Percentiles rank a stretch among this genome's conserved stretches.
phyloP scores from a whole-genome alignment of 805 yeast genomes.

The Pichia membranifaciens region DNA sequence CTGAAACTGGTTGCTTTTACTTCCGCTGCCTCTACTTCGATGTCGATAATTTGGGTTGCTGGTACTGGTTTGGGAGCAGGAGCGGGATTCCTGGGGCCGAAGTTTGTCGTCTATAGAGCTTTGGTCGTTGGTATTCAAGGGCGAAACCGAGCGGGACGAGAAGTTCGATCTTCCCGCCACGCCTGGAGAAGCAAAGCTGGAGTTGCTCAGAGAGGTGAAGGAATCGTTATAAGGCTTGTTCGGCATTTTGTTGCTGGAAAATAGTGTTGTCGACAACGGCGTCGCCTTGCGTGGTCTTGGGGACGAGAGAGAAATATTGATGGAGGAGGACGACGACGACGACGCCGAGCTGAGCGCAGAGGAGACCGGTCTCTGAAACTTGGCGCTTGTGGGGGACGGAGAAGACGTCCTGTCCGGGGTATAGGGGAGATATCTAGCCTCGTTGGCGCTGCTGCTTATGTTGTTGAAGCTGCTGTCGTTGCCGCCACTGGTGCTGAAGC shows the following conservation, averaged over 20 bases:
- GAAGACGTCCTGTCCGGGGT: conserved; percentile 2
- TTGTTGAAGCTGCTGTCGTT: no score
- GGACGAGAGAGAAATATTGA: background rate
- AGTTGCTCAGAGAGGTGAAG: background rate
- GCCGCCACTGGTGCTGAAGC: no score
- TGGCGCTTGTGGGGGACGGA: conserved; percentile 7
- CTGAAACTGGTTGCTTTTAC: background rate
- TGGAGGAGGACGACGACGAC: background rate
- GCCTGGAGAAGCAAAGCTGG: background rate
- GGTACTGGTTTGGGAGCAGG: background rate
- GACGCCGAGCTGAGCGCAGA: no score
- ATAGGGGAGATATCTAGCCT: background rate
- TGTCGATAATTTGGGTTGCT: background rate
- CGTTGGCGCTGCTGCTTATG: no score
- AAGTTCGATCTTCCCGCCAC: background rate
- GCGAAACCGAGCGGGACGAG: background rate
- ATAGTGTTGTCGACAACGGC: conserved; percentile 1
- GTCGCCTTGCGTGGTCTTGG: conserved; percentile 4
- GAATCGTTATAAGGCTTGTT: no score
- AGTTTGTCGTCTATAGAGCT: background rate
- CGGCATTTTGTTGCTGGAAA: background rate
- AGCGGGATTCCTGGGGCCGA: background rate
- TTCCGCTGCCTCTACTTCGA: background rate
- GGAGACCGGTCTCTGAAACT: background rate
- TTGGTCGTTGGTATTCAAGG: background rate